phyloP scores from a whole-genome alignment of 179 eudicot genomes.

The Pouteria campechiana region DNA sequence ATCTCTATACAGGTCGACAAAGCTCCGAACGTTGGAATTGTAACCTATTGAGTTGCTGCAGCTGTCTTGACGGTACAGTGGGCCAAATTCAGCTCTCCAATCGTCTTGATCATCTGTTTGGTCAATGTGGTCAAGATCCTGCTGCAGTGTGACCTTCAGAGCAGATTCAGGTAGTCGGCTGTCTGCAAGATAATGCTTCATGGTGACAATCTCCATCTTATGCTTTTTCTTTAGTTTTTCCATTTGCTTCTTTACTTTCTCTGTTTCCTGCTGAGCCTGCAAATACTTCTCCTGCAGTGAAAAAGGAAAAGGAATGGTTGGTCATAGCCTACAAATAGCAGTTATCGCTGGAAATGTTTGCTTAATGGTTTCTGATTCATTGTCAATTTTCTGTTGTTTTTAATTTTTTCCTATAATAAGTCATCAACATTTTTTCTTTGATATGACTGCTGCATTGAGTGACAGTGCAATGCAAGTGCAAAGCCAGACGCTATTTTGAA shows the following conservation, averaged over 20 bases:
- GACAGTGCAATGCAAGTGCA: too few species aligned
- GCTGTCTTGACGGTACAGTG: too few species aligned
- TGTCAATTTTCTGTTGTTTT: too few species aligned
- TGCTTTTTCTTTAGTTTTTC: slow-evolving; percentile 82
- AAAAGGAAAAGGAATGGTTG: background rate
- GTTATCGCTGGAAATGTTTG: too few species aligned
- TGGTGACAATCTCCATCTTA: slow-evolving; percentile 84
- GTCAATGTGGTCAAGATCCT: slow-evolving; percentile 38
- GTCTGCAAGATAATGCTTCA: slow-evolving; percentile 88
- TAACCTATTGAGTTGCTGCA: too few species aligned
- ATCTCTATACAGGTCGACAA: too few species aligned
- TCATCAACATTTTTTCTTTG: too few species aligned
- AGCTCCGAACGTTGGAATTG: too few species aligned
- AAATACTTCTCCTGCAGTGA: slow-evolving; percentile 40
- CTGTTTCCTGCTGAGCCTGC: slow-evolving; percentile 58
- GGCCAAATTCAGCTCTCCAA: slow-evolving; percentile 89
- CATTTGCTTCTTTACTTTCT: slow-evolving; percentile 56
- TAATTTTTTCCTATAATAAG: too few species aligned
- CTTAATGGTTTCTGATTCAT: too few species aligned
- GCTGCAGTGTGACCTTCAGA: slow-evolving; percentile 33
- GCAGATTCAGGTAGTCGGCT: slow-evolving; percentile 85
- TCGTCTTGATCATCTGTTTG: slow-evolving; percentile 10
- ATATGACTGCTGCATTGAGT: too few species aligned
- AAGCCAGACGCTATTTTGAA: background rate
- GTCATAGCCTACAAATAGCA: background rate